A percentile compares a stretch with the other conserved stretches of the same genome.
phyloP scores from a whole-genome alignment of 495 filamentous ascomycete species.

The Cairneyella variabilis region DNA sequence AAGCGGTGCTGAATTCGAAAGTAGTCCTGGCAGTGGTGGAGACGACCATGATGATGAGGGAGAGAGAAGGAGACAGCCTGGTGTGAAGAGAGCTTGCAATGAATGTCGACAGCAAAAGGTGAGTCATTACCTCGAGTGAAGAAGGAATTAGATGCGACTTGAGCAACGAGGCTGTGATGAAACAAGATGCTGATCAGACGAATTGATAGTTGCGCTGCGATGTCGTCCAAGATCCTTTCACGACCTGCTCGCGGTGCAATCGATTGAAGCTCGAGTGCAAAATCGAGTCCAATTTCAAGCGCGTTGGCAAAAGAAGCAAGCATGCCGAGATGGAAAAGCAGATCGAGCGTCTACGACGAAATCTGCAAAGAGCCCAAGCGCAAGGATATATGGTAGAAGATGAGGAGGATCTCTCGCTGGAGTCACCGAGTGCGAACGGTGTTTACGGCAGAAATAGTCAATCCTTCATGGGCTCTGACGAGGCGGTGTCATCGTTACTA shows the following conservation, averaged over 20 bases:
- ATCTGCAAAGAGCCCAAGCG: constrained; percentile 41
- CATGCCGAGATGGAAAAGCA: constrained; percentile 93
- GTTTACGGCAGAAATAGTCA: constrained; percentile 52
- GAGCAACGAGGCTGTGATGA: constrained; percentile 9
- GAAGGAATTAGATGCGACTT: constrained; percentile 8
- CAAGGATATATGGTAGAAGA: constrained; percentile 47
- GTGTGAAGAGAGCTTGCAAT: constrained; percentile 87
- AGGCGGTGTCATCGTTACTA: constrained; percentile 77
- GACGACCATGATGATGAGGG: constrained; percentile 62
- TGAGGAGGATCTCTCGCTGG: constrained; percentile 51
- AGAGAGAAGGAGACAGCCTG: constrained; percentile 63
- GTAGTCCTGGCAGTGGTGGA: constrained; percentile 26
- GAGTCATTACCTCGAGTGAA: constrained; percentile 26
- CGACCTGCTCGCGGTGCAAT: constrained; percentile 76
- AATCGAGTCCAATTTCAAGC: constrained; percentile 92
- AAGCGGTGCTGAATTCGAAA: constrained; percentile 26
- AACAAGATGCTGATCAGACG: constrained; percentile 1
- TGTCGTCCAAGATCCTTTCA: constrained; percentile 82
- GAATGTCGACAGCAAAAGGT: constrained; percentile 96
- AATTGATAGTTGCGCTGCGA: constrained; percentile 73
- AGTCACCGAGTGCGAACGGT: constrained; percentile 54
- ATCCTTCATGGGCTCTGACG: constrained; percentile 74
- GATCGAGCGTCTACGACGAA: constrained; percentile 54
- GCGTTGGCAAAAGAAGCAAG: constrained; percentile 83
- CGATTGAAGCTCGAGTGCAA: constrained; percentile 84